Conservation (phyloP, 208 protist species). For the Leishmania gerbilli region DNA sequence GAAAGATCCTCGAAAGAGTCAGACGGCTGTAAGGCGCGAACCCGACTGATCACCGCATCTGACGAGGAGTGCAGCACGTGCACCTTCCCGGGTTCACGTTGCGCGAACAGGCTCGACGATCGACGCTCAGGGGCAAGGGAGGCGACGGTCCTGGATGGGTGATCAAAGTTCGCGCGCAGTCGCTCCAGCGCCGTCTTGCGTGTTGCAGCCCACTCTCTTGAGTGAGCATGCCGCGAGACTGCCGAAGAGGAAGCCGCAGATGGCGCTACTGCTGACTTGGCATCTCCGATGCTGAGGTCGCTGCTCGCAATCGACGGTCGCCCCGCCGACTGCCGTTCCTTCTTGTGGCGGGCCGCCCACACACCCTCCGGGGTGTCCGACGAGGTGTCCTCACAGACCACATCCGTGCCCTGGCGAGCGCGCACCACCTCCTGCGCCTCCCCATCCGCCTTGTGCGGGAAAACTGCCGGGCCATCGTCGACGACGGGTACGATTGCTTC, state of each 20-base stretch:
- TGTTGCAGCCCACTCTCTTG: conserved; percentile 40
- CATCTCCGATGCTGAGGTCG: not conserved
- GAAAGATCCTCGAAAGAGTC: conserved; percentile 2
- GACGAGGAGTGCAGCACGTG: not conserved
- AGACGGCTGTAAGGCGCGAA: not conserved
- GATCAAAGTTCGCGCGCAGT: conserved; percentile 41
- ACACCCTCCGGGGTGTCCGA: conserved; percentile 7
- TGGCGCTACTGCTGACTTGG: not conserved
- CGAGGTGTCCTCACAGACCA: not conserved
- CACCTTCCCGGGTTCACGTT: not conserved
- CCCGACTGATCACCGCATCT: not conserved
- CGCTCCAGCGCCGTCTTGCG: conserved; percentile 44
- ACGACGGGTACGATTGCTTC: not conserved
- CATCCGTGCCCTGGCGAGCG: not conserved
- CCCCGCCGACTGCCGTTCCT: not conserved
- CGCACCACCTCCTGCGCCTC: not conserved
- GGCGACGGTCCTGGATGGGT: not conserved
- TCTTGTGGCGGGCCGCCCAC: conserved; percentile 13
- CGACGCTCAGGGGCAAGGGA: not conserved
- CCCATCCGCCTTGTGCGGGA: not conserved
- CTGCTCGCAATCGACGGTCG: not conserved
- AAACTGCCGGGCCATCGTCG: not conserved
- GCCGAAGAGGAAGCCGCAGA: not conserved
- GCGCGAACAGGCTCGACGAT: not conserved
- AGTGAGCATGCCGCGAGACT: conserved; percentile 12